Conservation (phyloP, 1,284 basidiomycete genomes). For the Irpex lacteus region DNA sequence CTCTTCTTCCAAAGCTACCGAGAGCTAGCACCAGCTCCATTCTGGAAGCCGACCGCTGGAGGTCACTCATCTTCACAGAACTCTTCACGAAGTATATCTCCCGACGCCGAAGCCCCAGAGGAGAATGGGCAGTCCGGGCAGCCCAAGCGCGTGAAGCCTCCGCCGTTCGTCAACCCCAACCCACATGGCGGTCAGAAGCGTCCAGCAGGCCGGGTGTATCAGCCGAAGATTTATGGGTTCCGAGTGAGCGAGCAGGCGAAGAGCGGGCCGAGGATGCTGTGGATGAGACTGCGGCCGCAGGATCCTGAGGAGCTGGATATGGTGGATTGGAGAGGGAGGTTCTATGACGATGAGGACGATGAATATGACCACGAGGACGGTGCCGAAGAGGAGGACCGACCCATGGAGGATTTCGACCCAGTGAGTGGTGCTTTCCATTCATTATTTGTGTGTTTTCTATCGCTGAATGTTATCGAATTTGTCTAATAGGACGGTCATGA, state of each 20-base stretch:
- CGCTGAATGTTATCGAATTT: slow-evolving; percentile 2
- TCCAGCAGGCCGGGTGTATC: slow-evolving; percentile 84
- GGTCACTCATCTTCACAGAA: slow-evolving; percentile 51
- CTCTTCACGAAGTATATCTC: slow-evolving; percentile 45
- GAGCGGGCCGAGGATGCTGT: slow-evolving; percentile 95
- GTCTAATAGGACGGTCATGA: slow-evolving; percentile 49
- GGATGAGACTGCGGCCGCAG: slow-evolving; percentile 87
- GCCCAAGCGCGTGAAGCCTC: slow-evolving; percentile 28
- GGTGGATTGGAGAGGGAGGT: slow-evolving; percentile 85
- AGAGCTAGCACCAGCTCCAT: slow-evolving; percentile 85
- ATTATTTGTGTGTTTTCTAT: slow-evolving; percentile 7
- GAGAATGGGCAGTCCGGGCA: neutral
- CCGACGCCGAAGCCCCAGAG: slow-evolving; percentile 9
- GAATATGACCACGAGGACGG: slow-evolving; percentile 55
- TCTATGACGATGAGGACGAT: slow-evolving; percentile 78
- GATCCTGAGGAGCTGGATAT: slow-evolving; percentile 77
- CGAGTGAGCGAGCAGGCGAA: slow-evolving; percentile 82
- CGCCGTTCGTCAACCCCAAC: slow-evolving; percentile 78
- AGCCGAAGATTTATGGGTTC: slow-evolving; percentile 92
- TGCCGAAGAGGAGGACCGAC: slow-evolving; percentile 64
- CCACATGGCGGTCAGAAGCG: slow-evolving; percentile 85
- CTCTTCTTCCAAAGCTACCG: slow-evolving; percentile 98
- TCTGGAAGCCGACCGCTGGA: slow-evolving; percentile 60
- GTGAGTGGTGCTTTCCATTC: slow-evolving; percentile 41
- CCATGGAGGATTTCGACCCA: slow-evolving; percentile 82